Evolutionary conservation across 345 rosid species (phyloP).

Genomic region (Ceriops tagal): DNA sequence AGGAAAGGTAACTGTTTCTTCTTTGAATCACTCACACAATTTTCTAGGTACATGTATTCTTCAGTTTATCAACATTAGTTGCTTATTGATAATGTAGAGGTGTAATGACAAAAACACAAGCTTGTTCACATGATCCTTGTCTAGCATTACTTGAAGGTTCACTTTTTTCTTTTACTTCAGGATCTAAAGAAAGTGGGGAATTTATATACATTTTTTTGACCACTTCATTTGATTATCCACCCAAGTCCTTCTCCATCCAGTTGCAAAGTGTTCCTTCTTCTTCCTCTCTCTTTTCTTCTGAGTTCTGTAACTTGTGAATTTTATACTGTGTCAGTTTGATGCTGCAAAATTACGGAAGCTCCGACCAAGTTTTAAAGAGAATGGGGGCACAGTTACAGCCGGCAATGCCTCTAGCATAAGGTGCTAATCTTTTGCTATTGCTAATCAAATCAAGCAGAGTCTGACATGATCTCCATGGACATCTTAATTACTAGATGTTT

Average conservation of each 20-base stretch:
- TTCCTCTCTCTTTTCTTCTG: not conserved
- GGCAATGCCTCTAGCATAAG: constrained; percentile 99
- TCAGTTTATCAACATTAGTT: constrained; percentile 6
- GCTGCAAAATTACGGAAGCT: constrained; percentile 86
- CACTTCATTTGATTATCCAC: not conserved
- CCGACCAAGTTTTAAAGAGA: constrained; percentile 90
- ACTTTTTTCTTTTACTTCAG: not conserved
- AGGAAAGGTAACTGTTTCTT: constrained; percentile 61
- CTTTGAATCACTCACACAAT: not conserved
- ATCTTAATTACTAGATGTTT: not conserved
- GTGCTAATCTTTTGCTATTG: constrained; percentile 25
- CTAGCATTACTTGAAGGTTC: not conserved
- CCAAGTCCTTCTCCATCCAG: not conserved
- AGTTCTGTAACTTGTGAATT: constrained; percentile 6
- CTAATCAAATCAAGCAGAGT: not conserved
- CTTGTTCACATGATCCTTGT: not conserved
- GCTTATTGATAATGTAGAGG: not conserved
- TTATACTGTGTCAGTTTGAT: constrained; percentile 60
- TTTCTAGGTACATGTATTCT: not conserved
- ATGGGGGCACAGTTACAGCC: constrained; percentile 89
- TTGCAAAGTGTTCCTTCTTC: not conserved
- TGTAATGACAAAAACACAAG: not conserved
- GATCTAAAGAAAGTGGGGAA: not conserved
- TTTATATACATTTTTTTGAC: not conserved
- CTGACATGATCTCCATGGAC: not conserved